Conservation (phyloP, 306 rosid species). For the Fragaria ananassa region DNA sequence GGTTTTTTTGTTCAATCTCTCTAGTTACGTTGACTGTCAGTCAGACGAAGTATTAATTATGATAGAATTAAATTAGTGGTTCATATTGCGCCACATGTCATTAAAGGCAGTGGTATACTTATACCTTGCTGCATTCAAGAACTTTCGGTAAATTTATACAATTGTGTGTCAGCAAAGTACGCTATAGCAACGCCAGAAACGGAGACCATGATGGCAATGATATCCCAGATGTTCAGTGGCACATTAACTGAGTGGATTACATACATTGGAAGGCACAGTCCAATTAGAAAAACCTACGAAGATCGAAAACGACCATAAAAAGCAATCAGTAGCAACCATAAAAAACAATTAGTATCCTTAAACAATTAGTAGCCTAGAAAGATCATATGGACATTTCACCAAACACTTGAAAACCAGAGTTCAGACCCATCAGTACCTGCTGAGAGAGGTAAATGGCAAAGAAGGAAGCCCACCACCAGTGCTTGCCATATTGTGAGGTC, state of each 20-base stretch:
- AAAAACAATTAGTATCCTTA: too few relatives aligned
- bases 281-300: slow-evolving; percentile 65
- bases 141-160: too few relatives aligned
- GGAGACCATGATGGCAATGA: slow-evolving; percentile 51
- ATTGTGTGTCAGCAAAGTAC: slow-evolving; percentile 77
- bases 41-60: too few relatives aligned
- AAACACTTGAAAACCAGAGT: slow-evolving; percentile 22
- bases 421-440: slow-evolving; percentile 50
- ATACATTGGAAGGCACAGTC: slow-evolving; percentile 69
- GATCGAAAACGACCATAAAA: not conserved
- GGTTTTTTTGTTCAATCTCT: too few relatives aligned
- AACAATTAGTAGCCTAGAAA: slow-evolving; percentile 4
- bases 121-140: too few relatives aligned
- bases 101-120: too few relatives aligned
- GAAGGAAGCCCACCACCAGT: slow-evolving; percentile 95
- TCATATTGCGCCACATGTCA: too few relatives aligned
- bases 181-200: slow-evolving; percentile 62
- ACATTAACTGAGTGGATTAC: slow-evolving; percentile 56
- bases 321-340: not conserved
- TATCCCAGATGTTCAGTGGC: slow-evolving; percentile 64
- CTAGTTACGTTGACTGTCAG: too few relatives aligned
- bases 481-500: slow-evolving; percentile 64
- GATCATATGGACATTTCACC: slow-evolving; percentile 26
- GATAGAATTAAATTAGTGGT: too few relatives aligned
- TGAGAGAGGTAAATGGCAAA: slow-evolving; percentile 74